Base-by-base conservation (phyloP, 1,284 basidiomycete genomes). In the Microbotryum silenes-acaulis region DNA sequence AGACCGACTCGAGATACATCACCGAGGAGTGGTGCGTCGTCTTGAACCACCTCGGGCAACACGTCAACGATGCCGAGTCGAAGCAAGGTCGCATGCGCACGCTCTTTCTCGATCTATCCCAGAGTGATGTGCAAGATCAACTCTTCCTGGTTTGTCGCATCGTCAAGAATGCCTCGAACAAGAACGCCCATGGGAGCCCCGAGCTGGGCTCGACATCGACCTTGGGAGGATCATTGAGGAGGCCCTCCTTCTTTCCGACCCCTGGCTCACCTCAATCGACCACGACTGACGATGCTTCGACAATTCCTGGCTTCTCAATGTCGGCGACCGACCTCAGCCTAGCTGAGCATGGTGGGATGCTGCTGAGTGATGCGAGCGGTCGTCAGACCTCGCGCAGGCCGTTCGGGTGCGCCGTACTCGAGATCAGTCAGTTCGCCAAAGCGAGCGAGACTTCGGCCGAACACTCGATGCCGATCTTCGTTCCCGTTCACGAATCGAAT, bases 11-110 rank as follows among this genome's bases (percentile, higher is more conserved):
- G 9, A 85, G 88, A 48, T 97, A 96, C 75, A 82, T 97, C 51
- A 94, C 91, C 0, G 94, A 98, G 75, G 94, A 97, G 25, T 96
- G 88, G 73, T 93, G 89, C 72, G 85, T 85, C 21, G 78, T 94
- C 46, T 81, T 97, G 31, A 93, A 94, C 74, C 89, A 93, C 76
- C 89, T 92, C 63, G 93, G 93, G 10, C 87, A 88, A 27, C 83
- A 89, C 12, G 84, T 87, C 7, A 82, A 87, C 9, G 85, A 92
- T 71, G 83, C 85, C 1, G 73, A 75, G 58, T 66, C 70, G 14
- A 67, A 74, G 5, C 46, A 51, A 52, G 56, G 25, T 18, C 23
- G 46, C 9, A 57, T 64, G 53, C 84, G 88, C 51, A 91, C 91
- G 0, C 79, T 97, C 20, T 98, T 97, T 76, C 87, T 83, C 8